These are phyloP conservation scores for Sugiyamaella lignohabitans DNA, from an alignment of 805 yeast species.

Conservation along the genomic window DNA sequence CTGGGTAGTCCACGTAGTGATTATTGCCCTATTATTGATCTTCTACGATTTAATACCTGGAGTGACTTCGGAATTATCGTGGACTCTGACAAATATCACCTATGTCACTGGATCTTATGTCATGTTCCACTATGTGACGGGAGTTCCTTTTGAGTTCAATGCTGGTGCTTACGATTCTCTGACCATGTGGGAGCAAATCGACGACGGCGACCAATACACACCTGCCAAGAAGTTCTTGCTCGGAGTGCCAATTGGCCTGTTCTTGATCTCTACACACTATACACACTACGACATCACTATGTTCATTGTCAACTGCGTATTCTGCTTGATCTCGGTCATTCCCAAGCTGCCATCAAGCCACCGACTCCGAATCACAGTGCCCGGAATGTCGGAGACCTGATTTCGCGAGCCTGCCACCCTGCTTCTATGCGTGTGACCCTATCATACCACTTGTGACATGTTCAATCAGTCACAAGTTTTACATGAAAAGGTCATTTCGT, in stretches of 20 bases:
- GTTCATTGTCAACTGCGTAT: slow-evolving; percentile 71
- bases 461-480: no score
- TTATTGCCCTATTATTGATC: slow-evolving; percentile 65
- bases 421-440: no score
- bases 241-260: slow-evolving; percentile 86
- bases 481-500: no score
- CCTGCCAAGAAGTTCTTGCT: slow-evolving; percentile 91
- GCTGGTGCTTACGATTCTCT: slow-evolving; percentile 92
- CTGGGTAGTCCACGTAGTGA: slow-evolving; percentile 86
- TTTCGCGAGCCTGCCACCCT: no score
- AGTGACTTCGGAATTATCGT: slow-evolving; percentile 74
- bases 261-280: slow-evolving; percentile 83
- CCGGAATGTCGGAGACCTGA: no score
- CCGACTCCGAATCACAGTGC: slow-evolving; percentile 31
- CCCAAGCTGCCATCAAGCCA: slow-evolving; percentile 71
- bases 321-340: slow-evolving; percentile 79
- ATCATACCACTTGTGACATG: no score
- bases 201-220: slow-evolving; percentile 93
- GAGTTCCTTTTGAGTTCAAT: slow-evolving; percentile 95
- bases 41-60: slow-evolving; percentile 76
- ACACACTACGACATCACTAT: slow-evolving; percentile 74
- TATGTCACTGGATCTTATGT: slow-evolving; percentile 88
- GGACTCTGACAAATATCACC: slow-evolving; percentile 90
- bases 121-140: slow-evolving; percentile 95
- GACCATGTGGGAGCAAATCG: slow-evolving; percentile 98